Base-by-base conservation (phyloP, 2,329 filamentous ascomycete species). In the Blastomyces parvus region DNA sequence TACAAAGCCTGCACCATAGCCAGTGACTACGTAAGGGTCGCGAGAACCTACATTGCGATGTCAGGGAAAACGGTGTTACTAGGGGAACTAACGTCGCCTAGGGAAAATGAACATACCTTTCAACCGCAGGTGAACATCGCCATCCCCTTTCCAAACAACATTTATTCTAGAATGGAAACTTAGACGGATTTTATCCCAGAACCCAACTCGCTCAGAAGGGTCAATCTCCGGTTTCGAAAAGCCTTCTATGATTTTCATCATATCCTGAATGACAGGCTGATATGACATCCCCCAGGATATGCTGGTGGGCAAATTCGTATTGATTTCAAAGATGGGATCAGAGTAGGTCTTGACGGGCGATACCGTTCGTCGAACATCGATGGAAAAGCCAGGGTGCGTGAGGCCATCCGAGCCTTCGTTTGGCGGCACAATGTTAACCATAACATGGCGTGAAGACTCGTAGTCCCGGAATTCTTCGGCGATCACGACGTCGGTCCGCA, bases 241-340 rank as follows among this genome's bases (percentile, higher is more conserved):
- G 2, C 90, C 93, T 76, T 99, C 94, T 65, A 99, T 89, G 33
- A 92, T 92, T 84, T 97, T 97, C 94, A 99, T 99, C 89, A 97
- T 96, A 72, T 99, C 95, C 74, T 99, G 94, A 59, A 99, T 93
- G 1, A 93, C 93, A 36, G 95, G 94, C 72, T 99, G 95, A 71
- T 97, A 99, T 1, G 92, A 96, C 56, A 94, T 92, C 8, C 92
- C 92, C 95, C 94, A 99, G 0, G 93, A 97, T 61, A 99, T 93
- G 55, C 90, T 86, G 0, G 94, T 99, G 1, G 95, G 90, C 64
- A 93, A 85, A 62, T 88, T 89, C 1, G 93, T 97, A 74, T 97
- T 96, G 74, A 99, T 92, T 67, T 96, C 90, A 69, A 99, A 83
- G 42, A 84, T 85, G 75, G 97, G 92, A 71, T 97, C 89, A 0